Conservation (phyloP, 2,329 filamentous ascomycete species). For the Arthroderma uncinatum region DNA sequence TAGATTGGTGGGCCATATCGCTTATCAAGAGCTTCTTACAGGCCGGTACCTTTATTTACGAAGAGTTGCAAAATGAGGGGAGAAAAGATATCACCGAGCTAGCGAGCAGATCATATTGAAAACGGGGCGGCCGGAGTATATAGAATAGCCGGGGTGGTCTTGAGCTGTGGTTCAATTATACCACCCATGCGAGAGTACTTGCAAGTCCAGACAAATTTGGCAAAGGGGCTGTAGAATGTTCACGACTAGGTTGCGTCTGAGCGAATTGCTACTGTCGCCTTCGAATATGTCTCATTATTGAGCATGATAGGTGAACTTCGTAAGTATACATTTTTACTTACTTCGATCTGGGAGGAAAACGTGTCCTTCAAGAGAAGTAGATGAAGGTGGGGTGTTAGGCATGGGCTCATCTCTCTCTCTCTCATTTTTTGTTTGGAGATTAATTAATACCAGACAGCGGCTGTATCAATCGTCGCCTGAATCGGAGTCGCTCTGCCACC, state of each 20-base stretch:
- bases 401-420: neutral
- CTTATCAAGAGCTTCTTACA: neutral
- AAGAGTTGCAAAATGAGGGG: neutral
- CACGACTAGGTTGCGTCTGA: neutral
- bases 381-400: neutral
- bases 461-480: constrained; percentile 32
- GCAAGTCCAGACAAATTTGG: too few species aligned
- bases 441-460: constrained; percentile 4
- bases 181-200: too few species aligned
- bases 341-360: too few species aligned
- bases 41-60: neutral
- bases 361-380: neutral
- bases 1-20: neutral
- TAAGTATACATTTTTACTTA: too few species aligned
- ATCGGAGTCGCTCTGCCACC: constrained; percentile 61
- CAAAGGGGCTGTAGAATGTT: too few species aligned
- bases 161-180: too few species aligned
- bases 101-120: too few species aligned
- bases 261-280: neutral
- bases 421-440: neutral
- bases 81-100: neutral
- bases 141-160: neutral
- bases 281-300: neutral
- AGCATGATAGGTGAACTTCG: too few species aligned
- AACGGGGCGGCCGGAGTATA: neutral